These are phyloP conservation scores for Prunus davidiana DNA, from an alignment of 306 rosid species.

Conservation along the genomic window DNA sequence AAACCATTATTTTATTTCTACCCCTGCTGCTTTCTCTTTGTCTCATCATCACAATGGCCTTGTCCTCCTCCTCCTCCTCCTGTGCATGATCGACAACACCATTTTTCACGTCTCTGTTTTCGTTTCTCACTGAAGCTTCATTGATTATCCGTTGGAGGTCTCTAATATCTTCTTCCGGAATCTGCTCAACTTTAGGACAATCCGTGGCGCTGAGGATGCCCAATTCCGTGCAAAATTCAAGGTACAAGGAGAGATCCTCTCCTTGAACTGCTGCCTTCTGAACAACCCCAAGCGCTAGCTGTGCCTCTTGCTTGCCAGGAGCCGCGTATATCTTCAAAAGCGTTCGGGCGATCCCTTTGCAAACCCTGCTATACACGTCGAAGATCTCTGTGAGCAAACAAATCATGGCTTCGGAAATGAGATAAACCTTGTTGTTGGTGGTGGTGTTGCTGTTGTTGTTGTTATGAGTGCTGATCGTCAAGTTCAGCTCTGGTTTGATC, in stretches of 20 bases:
- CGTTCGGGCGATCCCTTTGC: slow-evolving; percentile 46
- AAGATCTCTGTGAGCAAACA: slow-evolving; percentile 61
- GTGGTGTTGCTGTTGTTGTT: not conserved
- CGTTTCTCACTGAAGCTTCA: slow-evolving; percentile 18
- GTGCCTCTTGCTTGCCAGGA: slow-evolving; percentile 49
- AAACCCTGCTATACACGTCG: slow-evolving; percentile 54
- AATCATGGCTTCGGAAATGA: slow-evolving; percentile 80
- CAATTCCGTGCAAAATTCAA: slow-evolving; percentile 53
- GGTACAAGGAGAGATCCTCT: slow-evolving; percentile 37
- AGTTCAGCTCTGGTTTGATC: slow-evolving; percentile 33
- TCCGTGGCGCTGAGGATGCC: slow-evolving; percentile 63
- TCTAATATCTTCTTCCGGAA: slow-evolving; percentile 49
- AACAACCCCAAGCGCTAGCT: slow-evolving; percentile 44
- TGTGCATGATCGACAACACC: not conserved
- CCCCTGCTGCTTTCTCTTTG: not conserved
- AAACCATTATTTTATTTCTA: no score
- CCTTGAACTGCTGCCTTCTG: slow-evolving; percentile 52
- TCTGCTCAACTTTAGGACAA: slow-evolving; percentile 54
- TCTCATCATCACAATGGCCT: slow-evolving; percentile 21
- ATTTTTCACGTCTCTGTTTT: not conserved
- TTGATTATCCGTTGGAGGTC: slow-evolving; percentile 56
- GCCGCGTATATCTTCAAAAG: slow-evolving; percentile 44
- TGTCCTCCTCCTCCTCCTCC: slow-evolving; percentile 4
- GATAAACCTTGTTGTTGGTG: not conserved
- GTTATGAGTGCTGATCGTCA: not conserved